phyloP scores from a whole-genome alignment of 176 grass and related monocot genomes.

The Avena eriantha region DNA sequence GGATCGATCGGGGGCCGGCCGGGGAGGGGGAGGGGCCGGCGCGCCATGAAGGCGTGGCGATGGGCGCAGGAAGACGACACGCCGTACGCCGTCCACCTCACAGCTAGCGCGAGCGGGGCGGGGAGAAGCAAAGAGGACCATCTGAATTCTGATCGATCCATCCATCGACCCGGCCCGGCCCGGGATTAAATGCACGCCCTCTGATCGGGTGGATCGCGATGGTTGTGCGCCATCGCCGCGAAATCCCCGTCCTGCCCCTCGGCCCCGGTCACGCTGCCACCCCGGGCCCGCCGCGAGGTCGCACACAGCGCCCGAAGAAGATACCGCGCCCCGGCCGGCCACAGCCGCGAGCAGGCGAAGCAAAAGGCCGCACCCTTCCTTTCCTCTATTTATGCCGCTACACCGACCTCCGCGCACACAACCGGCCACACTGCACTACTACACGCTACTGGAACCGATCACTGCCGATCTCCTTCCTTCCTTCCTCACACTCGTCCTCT shows the following conservation, averaged over 20 bases:
- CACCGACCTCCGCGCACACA: slow-evolving; percentile 39
- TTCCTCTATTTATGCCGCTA: slow-evolving; percentile 59
- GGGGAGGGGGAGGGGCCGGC: not conserved
- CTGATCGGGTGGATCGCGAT: slow-evolving; percentile 55
- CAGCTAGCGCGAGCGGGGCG: not conserved
- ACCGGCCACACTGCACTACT: not conserved
- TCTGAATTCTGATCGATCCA: not conserved
- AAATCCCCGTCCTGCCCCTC: slow-evolving; percentile 46
- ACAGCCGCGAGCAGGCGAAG: too few relatives aligned
- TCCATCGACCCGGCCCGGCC: not conserved
- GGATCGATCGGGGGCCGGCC: not conserved
- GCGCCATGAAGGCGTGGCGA: slow-evolving; percentile 25
- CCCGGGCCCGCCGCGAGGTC: not conserved
- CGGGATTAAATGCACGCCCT: slow-evolving; percentile 49
- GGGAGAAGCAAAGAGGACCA: slow-evolving; percentile 14
- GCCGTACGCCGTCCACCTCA: slow-evolving; percentile 47
- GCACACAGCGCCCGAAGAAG: slow-evolving; percentile 41
- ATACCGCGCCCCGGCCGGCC: slow-evolving; percentile 1
- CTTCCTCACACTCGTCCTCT: not conserved
- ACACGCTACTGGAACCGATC: not conserved
- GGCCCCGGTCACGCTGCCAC: not conserved
- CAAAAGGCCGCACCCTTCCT: too few relatives aligned
- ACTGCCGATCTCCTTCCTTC: not conserved
- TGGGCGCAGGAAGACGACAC: slow-evolving; percentile 15
- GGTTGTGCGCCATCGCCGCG: not conserved